These are phyloP conservation scores for Leptodermis oblonga DNA, from an alignment of 257 asterid genomes.

Conservation along the genomic window DNA sequence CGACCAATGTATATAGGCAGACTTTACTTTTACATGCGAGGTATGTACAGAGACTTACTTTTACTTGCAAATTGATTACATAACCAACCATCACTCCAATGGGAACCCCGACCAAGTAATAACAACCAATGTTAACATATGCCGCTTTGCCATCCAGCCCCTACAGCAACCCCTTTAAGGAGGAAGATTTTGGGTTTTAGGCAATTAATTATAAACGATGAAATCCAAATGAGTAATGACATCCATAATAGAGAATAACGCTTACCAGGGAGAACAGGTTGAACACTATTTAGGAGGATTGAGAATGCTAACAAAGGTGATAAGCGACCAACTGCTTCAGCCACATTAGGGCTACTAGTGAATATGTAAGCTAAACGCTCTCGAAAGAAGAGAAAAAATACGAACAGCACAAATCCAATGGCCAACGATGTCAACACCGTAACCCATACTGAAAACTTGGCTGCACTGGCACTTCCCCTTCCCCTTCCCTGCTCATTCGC, in stretches of 20 bases:
- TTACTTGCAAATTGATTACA: constrained; percentile 41
- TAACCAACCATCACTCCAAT: constrained; percentile 53
- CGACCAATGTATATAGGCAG: too few species aligned
- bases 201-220: neutral
- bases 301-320: constrained; percentile 67
- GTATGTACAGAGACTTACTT: constrained; percentile 35
- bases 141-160: constrained; percentile 74
- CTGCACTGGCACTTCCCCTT: constrained; percentile 56
- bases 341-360: constrained; percentile 41
- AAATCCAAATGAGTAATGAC: neutral
- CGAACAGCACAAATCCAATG: constrained; percentile 40
- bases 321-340: constrained; percentile 40
- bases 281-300: constrained; percentile 60
- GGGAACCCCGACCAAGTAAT: constrained; percentile 60
- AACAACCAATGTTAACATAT: constrained; percentile 53
- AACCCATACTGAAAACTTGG: constrained; percentile 46
- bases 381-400: constrained; percentile 49
- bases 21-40: too few species aligned
- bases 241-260: too few species aligned
- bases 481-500: constrained; percentile 73
- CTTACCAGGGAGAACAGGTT: constrained; percentile 66
- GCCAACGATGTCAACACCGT: constrained; percentile 43
- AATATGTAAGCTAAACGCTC: constrained; percentile 54
- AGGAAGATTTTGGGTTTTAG: neutral
- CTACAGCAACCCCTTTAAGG: constrained; percentile 57